A percentile compares a stretch with the other conserved stretches of the same genome.
phyloP scores from a whole-genome alignment of 768 basidiomycete species.

The Collybia nuda region DNA sequence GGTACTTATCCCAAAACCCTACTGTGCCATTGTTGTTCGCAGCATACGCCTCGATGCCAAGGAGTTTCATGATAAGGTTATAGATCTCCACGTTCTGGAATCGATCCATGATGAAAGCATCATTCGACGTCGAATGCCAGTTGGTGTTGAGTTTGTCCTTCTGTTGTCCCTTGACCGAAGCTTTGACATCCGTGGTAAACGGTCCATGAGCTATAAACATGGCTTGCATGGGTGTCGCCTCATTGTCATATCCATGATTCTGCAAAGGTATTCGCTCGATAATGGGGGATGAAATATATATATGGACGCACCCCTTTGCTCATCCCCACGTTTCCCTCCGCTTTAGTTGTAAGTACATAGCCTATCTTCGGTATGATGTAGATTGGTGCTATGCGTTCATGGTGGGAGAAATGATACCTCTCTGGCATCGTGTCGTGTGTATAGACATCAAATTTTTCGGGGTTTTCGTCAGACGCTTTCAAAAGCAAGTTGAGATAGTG shows the following conservation, averaged over 20 bases:
- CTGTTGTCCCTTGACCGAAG: slow-evolving; percentile 35
- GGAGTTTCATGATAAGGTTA: slow-evolving; percentile 73
- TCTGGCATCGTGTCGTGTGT: slow-evolving; percentile 81
- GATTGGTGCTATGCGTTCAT: slow-evolving; percentile 82
- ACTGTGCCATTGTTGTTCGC: slow-evolving; percentile 74
- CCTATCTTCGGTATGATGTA: slow-evolving; percentile 83
- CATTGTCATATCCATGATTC: slow-evolving; percentile 92
- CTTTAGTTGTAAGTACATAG: slow-evolving; percentile 71
- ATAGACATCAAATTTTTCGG: slow-evolving; percentile 76
- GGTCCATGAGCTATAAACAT: slow-evolving; percentile 94
- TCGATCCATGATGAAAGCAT: slow-evolving; percentile 74
- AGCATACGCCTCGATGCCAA: slow-evolving; percentile 57
- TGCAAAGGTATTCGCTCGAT: slow-evolving; percentile 21
- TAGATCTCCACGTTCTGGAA: slow-evolving; percentile 88
- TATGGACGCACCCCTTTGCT: slow-evolving; percentile 68
- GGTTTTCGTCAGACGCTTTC: slow-evolving; percentile 48
- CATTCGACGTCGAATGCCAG: slow-evolving; percentile 68
- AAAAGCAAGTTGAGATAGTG: slow-evolving; percentile 55
- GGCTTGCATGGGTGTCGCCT: slow-evolving; percentile 75
- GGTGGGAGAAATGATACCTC: slow-evolving; percentile 72
- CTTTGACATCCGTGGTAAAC: slow-evolving; percentile 70
- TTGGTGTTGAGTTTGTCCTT: slow-evolving; percentile 33
- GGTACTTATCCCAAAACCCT: slow-evolving; percentile 84
- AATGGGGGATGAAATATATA: neutral
- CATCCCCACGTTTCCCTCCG: slow-evolving; percentile 60